Evolutionary conservation across 192 early-diverging fungal species (phyloP).

Genomic region (Chytriomyces confervae): DNA sequence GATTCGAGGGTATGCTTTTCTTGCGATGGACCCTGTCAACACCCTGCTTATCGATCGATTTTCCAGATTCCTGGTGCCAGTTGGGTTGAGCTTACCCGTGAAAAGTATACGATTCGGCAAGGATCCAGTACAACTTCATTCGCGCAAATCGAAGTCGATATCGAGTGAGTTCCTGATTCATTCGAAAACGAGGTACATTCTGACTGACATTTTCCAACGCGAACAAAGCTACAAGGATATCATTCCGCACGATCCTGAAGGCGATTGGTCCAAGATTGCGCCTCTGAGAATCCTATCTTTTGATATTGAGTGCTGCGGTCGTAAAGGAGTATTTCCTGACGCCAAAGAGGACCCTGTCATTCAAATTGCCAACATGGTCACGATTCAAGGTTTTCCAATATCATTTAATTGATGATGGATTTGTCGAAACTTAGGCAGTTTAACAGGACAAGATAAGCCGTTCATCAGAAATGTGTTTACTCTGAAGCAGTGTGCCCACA

Average conservation of each 20-base stretch:
- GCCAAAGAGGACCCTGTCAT: conserved; percentile 91
- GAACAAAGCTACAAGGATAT: conserved; percentile 67
- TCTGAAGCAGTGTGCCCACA: conserved; percentile 87
- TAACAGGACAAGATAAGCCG: conserved; percentile 77
- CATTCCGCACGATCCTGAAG: conserved; percentile 83
- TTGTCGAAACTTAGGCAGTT: too few relatives aligned
- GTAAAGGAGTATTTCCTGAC: conserved; percentile 96
- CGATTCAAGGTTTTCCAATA: conserved; percentile 70
- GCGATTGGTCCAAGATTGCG: conserved; percentile 91
- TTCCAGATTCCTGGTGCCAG: conserved; percentile 76
- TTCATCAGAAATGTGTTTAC: conserved; percentile 96
- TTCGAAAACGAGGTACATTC: neutral
- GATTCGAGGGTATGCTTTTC: conserved; percentile 67
- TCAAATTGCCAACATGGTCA: conserved; percentile 95
- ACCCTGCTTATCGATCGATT: neutral
- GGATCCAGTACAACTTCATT: conserved; percentile 50
- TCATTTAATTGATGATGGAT: neutral
- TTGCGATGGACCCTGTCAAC: neutral
- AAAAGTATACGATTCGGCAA: conserved; percentile 66
- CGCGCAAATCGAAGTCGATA: conserved; percentile 85
- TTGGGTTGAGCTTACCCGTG: conserved; percentile 89
- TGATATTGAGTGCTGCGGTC: conserved; percentile 98
- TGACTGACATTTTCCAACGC: conserved; percentile 14
- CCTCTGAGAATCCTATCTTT: conserved; percentile 94
- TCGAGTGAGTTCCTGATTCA: conserved; percentile 45